phyloP scores from a whole-genome alignment of 2,329 filamentous ascomycete genomes.

The Ceratocystis albifundus region DNA sequence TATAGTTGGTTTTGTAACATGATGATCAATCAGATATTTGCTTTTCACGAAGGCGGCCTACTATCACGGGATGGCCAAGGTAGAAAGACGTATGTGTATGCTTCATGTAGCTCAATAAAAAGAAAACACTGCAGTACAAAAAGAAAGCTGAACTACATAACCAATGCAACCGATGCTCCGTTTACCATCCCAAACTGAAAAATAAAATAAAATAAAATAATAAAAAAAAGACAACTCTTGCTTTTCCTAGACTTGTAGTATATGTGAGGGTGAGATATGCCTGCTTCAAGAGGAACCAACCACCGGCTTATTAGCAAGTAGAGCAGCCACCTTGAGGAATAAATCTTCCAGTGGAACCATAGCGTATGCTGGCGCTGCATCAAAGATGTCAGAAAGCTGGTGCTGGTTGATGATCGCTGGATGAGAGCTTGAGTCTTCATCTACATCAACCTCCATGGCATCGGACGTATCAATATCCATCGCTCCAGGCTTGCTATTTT shows the following conservation, averaged over 20 bases:
- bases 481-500: neutral
- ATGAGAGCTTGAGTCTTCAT: slow-evolving; percentile 40
- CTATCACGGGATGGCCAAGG: neutral
- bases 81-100: neutral
- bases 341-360: slow-evolving; percentile 62
- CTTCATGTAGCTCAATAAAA: slow-evolving; percentile 16
- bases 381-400: slow-evolving; percentile 57
- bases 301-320: slow-evolving; percentile 29
- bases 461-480: slow-evolving; percentile 27
- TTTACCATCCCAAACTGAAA: slow-evolving; percentile 17
- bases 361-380: slow-evolving; percentile 55
- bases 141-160: slow-evolving; percentile 12
- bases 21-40: too few relatives aligned
- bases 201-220: too few relatives aligned
- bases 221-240: slow-evolving; percentile 8
- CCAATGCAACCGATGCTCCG: slow-evolving; percentile 15
- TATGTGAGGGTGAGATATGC: neutral
- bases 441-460: slow-evolving; percentile 37
- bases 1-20: too few relatives aligned
- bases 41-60: too few relatives aligned
- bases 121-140: neutral
- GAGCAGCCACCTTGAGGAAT: slow-evolving; percentile 58
- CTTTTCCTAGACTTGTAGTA: slow-evolving; percentile 13
- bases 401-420: slow-evolving; percentile 55
- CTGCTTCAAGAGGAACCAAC: neutral